Percentiles rank a stretch among this genome's conserved stretches.
These are phyloP conservation scores for Penicillium hesseltinei DNA, from an alignment of 2,329 filamentous ascomycete species.

Conservation along the genomic window DNA sequence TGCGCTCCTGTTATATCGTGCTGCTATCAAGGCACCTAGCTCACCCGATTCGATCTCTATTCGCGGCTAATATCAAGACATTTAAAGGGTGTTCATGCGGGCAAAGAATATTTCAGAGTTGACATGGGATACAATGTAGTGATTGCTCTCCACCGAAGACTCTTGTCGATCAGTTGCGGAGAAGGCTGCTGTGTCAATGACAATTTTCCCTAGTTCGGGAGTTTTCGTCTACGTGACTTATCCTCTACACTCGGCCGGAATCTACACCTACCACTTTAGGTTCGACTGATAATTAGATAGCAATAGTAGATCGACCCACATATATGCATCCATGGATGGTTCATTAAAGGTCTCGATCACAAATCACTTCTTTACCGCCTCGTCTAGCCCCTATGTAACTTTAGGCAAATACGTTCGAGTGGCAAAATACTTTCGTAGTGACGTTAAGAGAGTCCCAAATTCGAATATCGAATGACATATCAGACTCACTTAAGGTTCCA, in stretches of 20 bases:
- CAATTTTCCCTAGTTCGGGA: conserved; percentile 1
- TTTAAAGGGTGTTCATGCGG: conserved; percentile 2
- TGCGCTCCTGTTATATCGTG: conserved; percentile 5
- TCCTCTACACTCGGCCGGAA: neutral
- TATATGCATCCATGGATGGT: neutral
- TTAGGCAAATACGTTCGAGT: neutral
- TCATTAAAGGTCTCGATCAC: neutral
- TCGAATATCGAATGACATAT: conserved; percentile 13
- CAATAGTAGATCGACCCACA: neutral
- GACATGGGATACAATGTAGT: conserved; percentile 2
- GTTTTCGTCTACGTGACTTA: neutral
- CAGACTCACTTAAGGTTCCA: conserved; percentile 11
- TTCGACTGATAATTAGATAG: neutral
- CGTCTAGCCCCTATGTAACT: neutral
- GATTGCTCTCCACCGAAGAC: conserved; percentile 3
- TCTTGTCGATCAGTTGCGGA: conserved; percentile 3
- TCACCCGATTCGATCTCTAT: neutral
- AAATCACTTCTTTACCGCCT: neutral
- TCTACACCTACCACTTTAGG: neutral
- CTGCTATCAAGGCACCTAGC: neutral
- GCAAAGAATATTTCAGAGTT: neutral
- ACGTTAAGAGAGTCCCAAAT: neutral
- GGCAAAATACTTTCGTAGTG: neutral
- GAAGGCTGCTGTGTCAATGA: neutral
- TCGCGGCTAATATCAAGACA: neutral